Percentiles rank a stretch among this genome's conserved stretches.
phyloP scores from a whole-genome alignment of 2,329 filamentous ascomycete species.

The Zymoseptoria tritici region DNA sequence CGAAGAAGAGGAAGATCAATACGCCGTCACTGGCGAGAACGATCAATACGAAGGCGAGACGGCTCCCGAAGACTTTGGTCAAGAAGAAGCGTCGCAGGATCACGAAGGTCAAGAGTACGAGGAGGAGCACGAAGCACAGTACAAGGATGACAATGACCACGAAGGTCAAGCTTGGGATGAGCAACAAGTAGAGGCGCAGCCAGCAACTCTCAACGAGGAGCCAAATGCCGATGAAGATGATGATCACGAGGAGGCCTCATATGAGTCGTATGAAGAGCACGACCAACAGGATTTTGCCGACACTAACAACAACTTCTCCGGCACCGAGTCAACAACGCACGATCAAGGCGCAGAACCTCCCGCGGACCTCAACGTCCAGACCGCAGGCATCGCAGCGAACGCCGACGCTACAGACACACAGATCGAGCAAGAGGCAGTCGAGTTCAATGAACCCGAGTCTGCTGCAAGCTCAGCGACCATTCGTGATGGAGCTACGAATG shows the following conservation, averaged over 20 bases:
- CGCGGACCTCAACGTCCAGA: background rate
- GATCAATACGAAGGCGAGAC: conserved; percentile 5
- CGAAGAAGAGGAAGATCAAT: conserved; percentile 7
- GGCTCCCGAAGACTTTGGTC: conserved; percentile 1
- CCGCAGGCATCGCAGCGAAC: background rate
- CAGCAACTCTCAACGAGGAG: background rate
- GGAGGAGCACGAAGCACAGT: conserved; percentile 5
- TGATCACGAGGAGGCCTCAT: conserved; percentile 4
- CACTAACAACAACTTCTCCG: conserved; percentile 2
- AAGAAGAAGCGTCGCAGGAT: conserved; percentile 2
- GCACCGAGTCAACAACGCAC: conserved; percentile 1
- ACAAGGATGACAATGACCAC: conserved; percentile 7
- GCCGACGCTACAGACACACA: conserved; percentile 3
- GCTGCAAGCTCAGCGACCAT: conserved; percentile 20
- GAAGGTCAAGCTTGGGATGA: background rate
- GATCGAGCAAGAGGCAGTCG: conserved; percentile 2
- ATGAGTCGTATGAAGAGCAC: conserved; percentile 8
- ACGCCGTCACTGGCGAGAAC: conserved; percentile 2
- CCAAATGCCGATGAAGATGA: background rate
- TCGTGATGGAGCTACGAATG: conserved; percentile 17
- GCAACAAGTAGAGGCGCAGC: conserved; percentile 2
- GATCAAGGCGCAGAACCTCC: background rate
- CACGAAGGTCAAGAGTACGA: conserved; percentile 5
- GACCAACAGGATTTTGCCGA: conserved; percentile 10
- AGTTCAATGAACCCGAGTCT: conserved; percentile 11